Base-by-base conservation (phyloP, 1,284 basidiomycete genomes). In the Microbotryum scabiosae region DNA sequence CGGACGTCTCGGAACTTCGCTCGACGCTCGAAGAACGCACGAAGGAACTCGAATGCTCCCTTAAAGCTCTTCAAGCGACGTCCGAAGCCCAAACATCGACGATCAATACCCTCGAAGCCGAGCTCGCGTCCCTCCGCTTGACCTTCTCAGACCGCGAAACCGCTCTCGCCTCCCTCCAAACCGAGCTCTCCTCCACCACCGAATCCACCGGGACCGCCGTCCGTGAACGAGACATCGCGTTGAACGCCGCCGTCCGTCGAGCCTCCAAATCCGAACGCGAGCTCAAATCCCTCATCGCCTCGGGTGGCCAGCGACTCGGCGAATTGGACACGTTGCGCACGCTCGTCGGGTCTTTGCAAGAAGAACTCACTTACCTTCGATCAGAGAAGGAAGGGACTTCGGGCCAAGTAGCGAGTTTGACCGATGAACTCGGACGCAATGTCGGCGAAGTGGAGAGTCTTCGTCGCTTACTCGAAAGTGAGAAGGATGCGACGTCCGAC, bases 261-360 rank as follows among this genome's bases (percentile, higher is more conserved):
- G 59, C 64, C 12, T 61, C 59, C 50, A 61, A 61, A 49, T 59
- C 46, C 8, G 64, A 63, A 41, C 59, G 64, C n/a, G 64, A 66
- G 49, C 59, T 63, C 23, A 52, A 62, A 23, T 56, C 65, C 10
- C 62, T 64, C 54, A 57, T 67, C 51, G 65, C 58, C 32, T 46
- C 51, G 12, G 65, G 59, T 21, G 20, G 16, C 49, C 51, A 58
- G 23, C 65, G 62, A 2, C 21, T 44, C 10, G 53, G 54, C 21
- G 62, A 62, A 32, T 32, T 56, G n/a, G 55, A 59, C 5, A 54
- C 49, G 45, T 50, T 64, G 10, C 54, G 58, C 0, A 41, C 54
- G 45, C 47, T 54, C 8, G 54, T 63, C 23, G 41, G 21, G 2
- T 21, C 52, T 3, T 48, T 66, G 28, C 54, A 66, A 51, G 47